These are phyloP conservation scores for Euphorbia celastroides DNA, from an alignment of 441 rosid species.

Conservation along the genomic window DNA sequence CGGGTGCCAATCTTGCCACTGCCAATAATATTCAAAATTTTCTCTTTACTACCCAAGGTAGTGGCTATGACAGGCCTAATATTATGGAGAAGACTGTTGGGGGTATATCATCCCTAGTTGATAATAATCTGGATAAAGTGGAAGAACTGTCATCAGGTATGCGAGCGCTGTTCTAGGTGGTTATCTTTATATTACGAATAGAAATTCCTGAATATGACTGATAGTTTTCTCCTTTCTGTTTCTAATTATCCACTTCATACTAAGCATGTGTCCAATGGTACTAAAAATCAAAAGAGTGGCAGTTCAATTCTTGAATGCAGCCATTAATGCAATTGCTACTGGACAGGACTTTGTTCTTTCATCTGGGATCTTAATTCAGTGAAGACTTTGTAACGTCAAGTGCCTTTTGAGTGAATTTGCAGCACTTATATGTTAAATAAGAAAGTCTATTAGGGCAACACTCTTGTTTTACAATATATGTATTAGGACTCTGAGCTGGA, in stretches of 20 bases:
- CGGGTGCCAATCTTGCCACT: constrained; percentile 46
- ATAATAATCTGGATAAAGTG: constrained; percentile 46
- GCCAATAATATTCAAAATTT: constrained; percentile 40
- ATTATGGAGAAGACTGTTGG: constrained; percentile 39
- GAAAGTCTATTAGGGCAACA: not conserved
- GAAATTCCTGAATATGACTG: constrained; percentile 4
- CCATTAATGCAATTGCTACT: not conserved
- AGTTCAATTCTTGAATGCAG: not conserved
- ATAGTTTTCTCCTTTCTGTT: not conserved
- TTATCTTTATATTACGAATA: not conserved
- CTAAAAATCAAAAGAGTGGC: not conserved
- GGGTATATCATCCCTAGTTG: constrained; percentile 35
- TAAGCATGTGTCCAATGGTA: not conserved
- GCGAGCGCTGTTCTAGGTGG: not conserved
- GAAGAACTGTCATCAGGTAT: constrained; percentile 69
- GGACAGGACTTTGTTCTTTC: not conserved
- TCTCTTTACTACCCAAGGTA: constrained; percentile 35
- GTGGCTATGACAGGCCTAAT: constrained; percentile 43
- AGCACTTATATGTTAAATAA: not conserved
- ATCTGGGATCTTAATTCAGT: not conserved
- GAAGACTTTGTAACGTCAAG: not conserved
- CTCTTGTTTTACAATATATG: not conserved
- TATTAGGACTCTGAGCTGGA: not conserved
- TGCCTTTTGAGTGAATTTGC: not conserved
- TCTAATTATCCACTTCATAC: not conserved